Base-by-base conservation (phyloP, 192 early-diverging fungal species). In the Ambispora gerdemannii region DNA sequence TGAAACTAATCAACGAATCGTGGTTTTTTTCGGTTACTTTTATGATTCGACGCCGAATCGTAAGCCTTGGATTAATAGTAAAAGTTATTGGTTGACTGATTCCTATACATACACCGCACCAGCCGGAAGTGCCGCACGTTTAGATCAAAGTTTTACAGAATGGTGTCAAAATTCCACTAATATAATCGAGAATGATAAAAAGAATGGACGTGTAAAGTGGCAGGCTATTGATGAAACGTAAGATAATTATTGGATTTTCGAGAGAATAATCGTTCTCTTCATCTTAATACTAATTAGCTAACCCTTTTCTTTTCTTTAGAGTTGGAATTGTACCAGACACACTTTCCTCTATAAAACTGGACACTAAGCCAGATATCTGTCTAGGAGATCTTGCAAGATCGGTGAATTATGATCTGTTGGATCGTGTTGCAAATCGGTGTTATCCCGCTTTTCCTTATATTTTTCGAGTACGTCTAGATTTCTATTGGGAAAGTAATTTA, bases 221-320 rank as follows among this genome's bases (percentile, higher is more conserved):
- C 75, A 80, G 33, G 73, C 73, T 38, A 75, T 80, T 20, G 79
- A 80, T 22, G 68, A 74, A 61, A 77, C 75, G 79, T 80, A 68
- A 67, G 79, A 74, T 6, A 24, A 15, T 1, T 50, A 28, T 11
- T 28, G 4, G 20, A 13, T 25, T 30, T 20, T 32, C 1, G 2
- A 6, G 6, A 19, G 31, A 28, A 1, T 10, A 1, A 8, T 20
- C n/a, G 22, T 31, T 50, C 11, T 7, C 3, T 50, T 66, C n/a
- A 28, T 3, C 27, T 17, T 6, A 30, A 66, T 17, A 19, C 25
- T 11, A 50, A 19, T 31, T n/a, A 4, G 30, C 50, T 2, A 30
- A 3, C 24, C 30, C 19, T 47, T 65, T 33, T 30, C 0, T 47
- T 30, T 22, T 8, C 32, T 30, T 6, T 15, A 51, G 36, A 20